Conservation (phyloP, 257 asterid species). For the Salvia rosmarinus region DNA sequence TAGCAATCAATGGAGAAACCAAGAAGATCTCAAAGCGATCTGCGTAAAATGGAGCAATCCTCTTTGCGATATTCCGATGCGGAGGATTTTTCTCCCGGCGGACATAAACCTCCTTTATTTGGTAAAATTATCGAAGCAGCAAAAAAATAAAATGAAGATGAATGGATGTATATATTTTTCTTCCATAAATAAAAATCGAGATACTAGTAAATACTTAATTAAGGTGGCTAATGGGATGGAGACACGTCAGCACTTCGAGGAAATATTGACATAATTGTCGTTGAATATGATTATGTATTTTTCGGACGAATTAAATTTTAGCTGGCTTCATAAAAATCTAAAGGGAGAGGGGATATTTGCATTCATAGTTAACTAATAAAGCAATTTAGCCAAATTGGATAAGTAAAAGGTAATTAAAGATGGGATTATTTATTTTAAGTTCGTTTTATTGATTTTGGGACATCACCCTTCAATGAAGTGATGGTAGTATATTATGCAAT, state of each 20-base stretch:
- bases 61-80: conserved; percentile 32
- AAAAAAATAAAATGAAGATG: background rate
- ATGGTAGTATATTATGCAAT: too few relatives aligned
- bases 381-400: background rate
- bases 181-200: conserved; percentile 11
- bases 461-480: too few relatives aligned
- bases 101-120: conserved; percentile 32
- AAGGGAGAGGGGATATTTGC: too few relatives aligned
- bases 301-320: background rate
- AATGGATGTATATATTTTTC: background rate
- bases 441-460: too few relatives aligned
- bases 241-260: conserved; percentile 30
- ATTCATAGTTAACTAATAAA: too few relatives aligned
- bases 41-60: conserved; percentile 12
- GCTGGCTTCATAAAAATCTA: background rate
- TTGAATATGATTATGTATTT: background rate
- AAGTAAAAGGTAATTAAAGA: too few relatives aligned
- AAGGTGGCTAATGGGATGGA: conserved; percentile 22
- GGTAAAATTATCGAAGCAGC: conserved; percentile 24
- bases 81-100: conserved; percentile 28
- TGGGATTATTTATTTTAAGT: too few relatives aligned
- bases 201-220: conserved; percentile 6
- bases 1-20: conserved; percentile 12
- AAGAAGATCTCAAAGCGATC: conserved; percentile 35
- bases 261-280: background rate